Conservation (phyloP, 2,329 filamentous ascomycete species). For the Parafenestella ontariensis region DNA sequence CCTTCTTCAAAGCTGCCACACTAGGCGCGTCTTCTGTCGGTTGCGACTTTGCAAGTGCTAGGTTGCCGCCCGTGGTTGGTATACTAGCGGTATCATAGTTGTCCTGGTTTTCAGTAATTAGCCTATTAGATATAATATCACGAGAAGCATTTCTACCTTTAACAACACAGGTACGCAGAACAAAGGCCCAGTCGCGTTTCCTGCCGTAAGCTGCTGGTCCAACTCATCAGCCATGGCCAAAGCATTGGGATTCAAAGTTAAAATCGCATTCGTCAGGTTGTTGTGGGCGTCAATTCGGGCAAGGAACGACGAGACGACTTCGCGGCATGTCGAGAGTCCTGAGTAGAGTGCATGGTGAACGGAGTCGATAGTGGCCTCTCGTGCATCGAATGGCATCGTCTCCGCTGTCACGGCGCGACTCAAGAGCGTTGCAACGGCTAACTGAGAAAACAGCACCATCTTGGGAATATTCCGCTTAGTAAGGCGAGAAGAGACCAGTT, state of each 20-base stretch:
- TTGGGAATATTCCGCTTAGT: slow-evolving; percentile 4
- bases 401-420: slow-evolving; percentile 13
- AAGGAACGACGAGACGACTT: slow-evolving; percentile 63
- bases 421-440: slow-evolving; percentile 10
- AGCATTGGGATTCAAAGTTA: slow-evolving; percentile 60
- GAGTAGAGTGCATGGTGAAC: slow-evolving; percentile 64
- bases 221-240: slow-evolving; percentile 58
- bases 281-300: slow-evolving; percentile 65
- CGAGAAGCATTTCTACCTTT: no score
- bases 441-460: slow-evolving; percentile 7
- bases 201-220: slow-evolving; percentile 55
- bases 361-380: slow-evolving; percentile 65
- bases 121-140: no score
- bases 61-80: slow-evolving; percentile 64
- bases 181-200: slow-evolving; percentile 60
- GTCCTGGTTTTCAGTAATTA: no score
- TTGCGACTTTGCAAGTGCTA: slow-evolving; percentile 57
- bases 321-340: slow-evolving; percentile 61
- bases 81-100: slow-evolving; percentile 65
- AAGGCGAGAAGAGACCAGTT: background rate
- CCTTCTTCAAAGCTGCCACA: slow-evolving; percentile 57
- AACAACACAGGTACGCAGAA: slow-evolving; percentile 69
- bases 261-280: slow-evolving; percentile 63
- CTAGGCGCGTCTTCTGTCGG: slow-evolving; percentile 60
- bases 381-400: slow-evolving; percentile 57